Evolutionary conservation across 139 green algal genomes (phyloP), one percentile per base, ranked within the genome.

Genomic region (Chlamydomonas sp.): DNA sequence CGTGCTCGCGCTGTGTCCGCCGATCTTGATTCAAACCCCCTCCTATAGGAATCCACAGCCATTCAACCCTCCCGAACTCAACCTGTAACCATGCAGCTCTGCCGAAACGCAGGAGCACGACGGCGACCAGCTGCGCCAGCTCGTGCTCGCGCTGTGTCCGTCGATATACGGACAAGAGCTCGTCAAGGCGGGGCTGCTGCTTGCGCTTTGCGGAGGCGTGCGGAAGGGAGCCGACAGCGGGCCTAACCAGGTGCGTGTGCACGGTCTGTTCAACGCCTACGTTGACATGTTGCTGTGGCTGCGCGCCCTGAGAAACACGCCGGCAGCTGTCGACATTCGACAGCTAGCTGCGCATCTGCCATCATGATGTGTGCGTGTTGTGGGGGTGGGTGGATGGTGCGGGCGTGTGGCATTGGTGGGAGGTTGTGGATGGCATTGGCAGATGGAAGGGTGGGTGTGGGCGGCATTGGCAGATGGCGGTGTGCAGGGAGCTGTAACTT

Each of bases 161-260:
- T 71, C 72, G 59, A 97, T 98, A 64, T 95, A 86, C 57, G 92
- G 93, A 48, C 74, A 96, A 34, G 88, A 95, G 72, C 54, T 94
- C 10, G 88, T 95, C 65, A 98, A 98, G 81, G 87, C 83, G 8
- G 93, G 88, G 0, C 67, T 98, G 33, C 50, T 96, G 61, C 85
- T 98, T 43, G 66, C 87, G 4, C 79, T 98, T 39, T 76, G 97
- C 66, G 93, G 94, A 2, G 93, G 94, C 1, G 83, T 92, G 31
- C 6, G 59, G 26, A 66, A 66, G 26, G 59, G 26, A 16, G 59
- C 5, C 6, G 59, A 30, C 31, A 63, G 6, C 6, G 59, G 31
- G 10, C 13, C 39, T 67, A 34, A 43, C 29, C 28, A 22, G 31
- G 31, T 67, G 34, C 43, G 28, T 35, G 57, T 33, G 16, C 22